Evolutionary conservation across 2,329 filamentous ascomycete species (phyloP), one percentile per base, ranked within the genome.

Genomic region (Pyricularia grisea): DNA sequence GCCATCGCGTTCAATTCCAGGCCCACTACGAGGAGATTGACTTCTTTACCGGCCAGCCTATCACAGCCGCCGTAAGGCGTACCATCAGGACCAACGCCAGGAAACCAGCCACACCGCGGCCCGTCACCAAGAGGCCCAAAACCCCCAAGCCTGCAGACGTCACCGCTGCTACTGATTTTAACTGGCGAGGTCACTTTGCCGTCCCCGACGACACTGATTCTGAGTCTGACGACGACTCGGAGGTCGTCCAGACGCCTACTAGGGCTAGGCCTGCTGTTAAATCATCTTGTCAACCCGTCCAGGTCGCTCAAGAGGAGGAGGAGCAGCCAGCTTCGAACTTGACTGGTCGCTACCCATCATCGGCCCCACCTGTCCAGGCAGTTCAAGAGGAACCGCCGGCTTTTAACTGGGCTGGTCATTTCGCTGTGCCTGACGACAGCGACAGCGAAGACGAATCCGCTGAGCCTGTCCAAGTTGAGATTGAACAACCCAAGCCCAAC

Each of bases 331-430:
- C 17, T 58, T 58, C 50, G 6, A 20, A 5, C n/a, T 7, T n/a
- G 20, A 23, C 50, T n/a, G 50, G 23, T 4, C n/a, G 6, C n/a
- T 11, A 4, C 55, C 20, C 25, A 23, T 60, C n/a, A 60, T 60
- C 55, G 55, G 23, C 55, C 4, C 20, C n/a, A 60, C 55, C n/a
- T 50, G 14, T 20, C 17, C 36, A 50, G 17, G 36, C 17, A 12
- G 36, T 50, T 20, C 36, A 50, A 50, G 42, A 50, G 42, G 42
- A 50, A n/a, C 42, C 2, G 42, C 42, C 42, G 42, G 42, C 42
- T 7, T 67, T 61, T 28, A 67, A 67, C 27, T 67, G 42, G 36
- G 27, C 36, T 27, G 66, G 66, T 55, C 55, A 58, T 14, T 67
- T 67, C 12, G 30, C 25, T 23, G 66, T 67, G 17, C 66, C 66